Percentiles rank a stretch among this genome's conserved stretches.
phyloP scores from a whole-genome alignment of 148 eudicot genomes.

The Persicaria tinctoria region DNA sequence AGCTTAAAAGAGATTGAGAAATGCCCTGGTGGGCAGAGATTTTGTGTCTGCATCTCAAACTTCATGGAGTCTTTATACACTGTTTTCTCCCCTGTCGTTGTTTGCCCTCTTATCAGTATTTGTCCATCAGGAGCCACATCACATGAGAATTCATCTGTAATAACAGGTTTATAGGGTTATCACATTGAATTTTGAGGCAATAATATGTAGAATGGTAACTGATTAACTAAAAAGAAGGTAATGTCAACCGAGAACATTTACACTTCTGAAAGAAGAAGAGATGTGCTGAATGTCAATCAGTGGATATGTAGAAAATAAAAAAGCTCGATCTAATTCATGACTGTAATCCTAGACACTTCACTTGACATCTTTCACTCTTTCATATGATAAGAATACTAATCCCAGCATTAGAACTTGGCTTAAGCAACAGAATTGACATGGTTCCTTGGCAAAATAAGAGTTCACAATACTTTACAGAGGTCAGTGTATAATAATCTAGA shows the following conservation, averaged over 20 bases:
- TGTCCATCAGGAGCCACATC: constrained; percentile 44
- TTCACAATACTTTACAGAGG: background rate
- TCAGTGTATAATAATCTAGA: background rate
- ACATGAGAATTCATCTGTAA: constrained; percentile 46
- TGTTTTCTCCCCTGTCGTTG: constrained; percentile 51
- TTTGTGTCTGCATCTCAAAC: constrained; percentile 60
- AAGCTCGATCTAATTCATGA: too few relatives aligned
- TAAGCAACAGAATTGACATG: background rate
- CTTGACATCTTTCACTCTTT: too few relatives aligned
- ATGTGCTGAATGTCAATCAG: background rate
- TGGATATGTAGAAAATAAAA: background rate
- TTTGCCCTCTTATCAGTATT: constrained; percentile 38
- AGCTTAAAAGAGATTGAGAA: constrained; percentile 53
- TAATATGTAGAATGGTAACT: background rate
- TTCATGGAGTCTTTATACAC: constrained; percentile 34
- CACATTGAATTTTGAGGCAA: background rate
- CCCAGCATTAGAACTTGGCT: background rate
- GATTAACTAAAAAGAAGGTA: background rate
- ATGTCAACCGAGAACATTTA: background rate
- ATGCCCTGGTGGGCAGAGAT: constrained; percentile 56
- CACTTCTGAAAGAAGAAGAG: constrained; percentile 5
- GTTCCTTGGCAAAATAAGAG: background rate
- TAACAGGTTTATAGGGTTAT: background rate
- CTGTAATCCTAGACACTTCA: too few relatives aligned
- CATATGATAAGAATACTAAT: background rate